Evolutionary conservation across 78 protist genomes (phyloP).

Genomic region (Acrasis kona): DNA sequence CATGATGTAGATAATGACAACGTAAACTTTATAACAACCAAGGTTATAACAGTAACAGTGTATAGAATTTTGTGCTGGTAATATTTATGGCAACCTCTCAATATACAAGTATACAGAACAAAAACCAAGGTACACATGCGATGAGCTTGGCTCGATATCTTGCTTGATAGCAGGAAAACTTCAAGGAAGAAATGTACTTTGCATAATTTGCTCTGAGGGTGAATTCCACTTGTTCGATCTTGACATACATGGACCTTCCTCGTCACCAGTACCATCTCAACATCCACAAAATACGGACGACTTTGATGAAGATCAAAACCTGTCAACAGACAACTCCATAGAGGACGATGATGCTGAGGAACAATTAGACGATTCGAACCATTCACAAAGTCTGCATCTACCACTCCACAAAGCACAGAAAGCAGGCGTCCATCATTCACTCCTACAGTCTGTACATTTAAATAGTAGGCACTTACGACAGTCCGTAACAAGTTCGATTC

Average conservation of each 20-base stretch:
- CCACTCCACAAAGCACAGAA: no score
- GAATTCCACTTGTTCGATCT: background rate
- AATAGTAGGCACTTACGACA: no score
- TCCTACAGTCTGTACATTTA: no score
- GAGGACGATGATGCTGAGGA: no score
- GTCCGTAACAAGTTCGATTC: no score
- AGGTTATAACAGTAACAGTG: background rate
- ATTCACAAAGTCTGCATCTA: no score
- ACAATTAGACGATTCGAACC: no score
- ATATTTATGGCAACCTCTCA: background rate
- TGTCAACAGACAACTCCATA: no score
- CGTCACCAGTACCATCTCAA: background rate
- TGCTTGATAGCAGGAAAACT: background rate
- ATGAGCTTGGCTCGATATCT: background rate
- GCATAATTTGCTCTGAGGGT: background rate
- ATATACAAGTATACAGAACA: background rate
- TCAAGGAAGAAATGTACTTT: background rate
- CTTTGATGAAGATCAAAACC: background rate
- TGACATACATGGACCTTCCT: background rate
- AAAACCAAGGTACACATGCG: background rate
- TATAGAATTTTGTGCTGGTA: background rate
- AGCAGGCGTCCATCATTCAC: no score
- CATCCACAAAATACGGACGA: background rate
- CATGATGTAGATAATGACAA: background rate
- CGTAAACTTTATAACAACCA: background rate